Conservation (phyloP, 2,329 filamentous ascomycete genomes). For the Myriosclerotinia duriaeana region DNA sequence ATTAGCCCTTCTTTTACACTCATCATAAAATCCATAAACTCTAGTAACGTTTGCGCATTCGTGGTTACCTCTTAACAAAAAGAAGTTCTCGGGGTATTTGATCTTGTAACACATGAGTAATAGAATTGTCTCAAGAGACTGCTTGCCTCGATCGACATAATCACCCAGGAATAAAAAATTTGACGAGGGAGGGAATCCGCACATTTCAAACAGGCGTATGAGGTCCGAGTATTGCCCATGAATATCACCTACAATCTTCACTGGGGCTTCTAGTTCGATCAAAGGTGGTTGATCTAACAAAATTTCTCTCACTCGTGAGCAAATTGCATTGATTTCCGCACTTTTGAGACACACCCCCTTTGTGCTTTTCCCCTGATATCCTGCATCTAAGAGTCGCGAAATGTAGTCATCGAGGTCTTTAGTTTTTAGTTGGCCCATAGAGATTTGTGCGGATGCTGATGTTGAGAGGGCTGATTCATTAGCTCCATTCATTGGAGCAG, state of each 20-base stretch:
- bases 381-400: constrained; percentile 87
- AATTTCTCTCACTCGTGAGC: constrained; percentile 81
- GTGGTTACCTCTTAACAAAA: constrained; percentile 89
- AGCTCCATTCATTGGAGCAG: constrained; percentile 46
- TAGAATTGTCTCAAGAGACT: constrained; percentile 91
- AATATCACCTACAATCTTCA: constrained; percentile 97
- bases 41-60: constrained; percentile 95
- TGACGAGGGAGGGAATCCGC: constrained; percentile 85
- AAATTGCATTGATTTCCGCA: constrained; percentile 93
- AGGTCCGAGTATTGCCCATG: constrained; percentile 96
- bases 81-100: constrained; percentile 97
- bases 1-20: constrained; percentile 94
- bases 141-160: constrained; percentile 95
- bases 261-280: constrained; percentile 86
- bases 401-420: constrained; percentile 98
- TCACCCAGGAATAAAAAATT: constrained; percentile 96
- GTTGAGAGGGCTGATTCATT: constrained; percentile 35
- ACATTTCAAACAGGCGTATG: constrained; percentile 98
- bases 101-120: constrained; percentile 94
- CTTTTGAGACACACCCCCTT: constrained; percentile 98
- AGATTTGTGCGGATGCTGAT: constrained; percentile 57
- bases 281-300: constrained; percentile 90
- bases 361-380: constrained; percentile 93
- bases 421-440: constrained; percentile 86
- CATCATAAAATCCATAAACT: constrained; percentile 97